Percentiles rank a stretch among this genome's conserved stretches.
Evolutionary conservation across 1,284 basidiomycete species (phyloP).

Genomic region (Boletus albobrunnescens): DNA sequence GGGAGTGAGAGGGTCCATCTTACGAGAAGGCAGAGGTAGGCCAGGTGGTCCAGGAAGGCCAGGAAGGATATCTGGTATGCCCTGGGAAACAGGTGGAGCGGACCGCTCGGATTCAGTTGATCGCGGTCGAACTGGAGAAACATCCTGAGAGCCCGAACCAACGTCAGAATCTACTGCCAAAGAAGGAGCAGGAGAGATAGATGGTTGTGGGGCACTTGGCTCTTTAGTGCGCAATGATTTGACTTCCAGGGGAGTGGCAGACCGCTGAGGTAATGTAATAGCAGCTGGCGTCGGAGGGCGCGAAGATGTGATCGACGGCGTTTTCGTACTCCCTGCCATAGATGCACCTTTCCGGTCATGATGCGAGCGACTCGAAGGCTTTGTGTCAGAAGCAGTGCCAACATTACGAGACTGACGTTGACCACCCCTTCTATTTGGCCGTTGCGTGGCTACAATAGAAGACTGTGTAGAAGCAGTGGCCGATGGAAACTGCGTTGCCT

Average conservation of each 20-base stretch:
- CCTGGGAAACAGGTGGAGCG: constrained; percentile 43
- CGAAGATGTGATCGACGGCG: constrained; percentile 53
- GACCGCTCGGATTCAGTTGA: constrained; percentile 43
- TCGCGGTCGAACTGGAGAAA: constrained; percentile 43
- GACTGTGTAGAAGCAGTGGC: constrained; percentile 19
- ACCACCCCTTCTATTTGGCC: constrained; percentile 41
- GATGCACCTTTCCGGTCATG: constrained; percentile 39
- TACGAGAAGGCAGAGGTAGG: constrained; percentile 51
- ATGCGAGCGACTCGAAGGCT: constrained; percentile 32
- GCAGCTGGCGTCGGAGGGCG: constrained; percentile 58
- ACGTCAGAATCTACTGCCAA: constrained; percentile 39
- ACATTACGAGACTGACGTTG: constrained; percentile 40
- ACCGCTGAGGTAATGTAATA: constrained; percentile 38
- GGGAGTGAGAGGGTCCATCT: constrained; percentile 49
- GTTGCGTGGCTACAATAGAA: constrained; percentile 28
- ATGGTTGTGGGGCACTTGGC: constrained; percentile 34
- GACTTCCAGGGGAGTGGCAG: constrained; percentile 44
- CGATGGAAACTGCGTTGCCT: constrained; percentile 35
- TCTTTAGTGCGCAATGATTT: constrained; percentile 44
- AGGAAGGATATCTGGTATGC: constrained; percentile 46
- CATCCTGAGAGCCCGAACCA: constrained; percentile 38
- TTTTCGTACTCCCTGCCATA: constrained; percentile 35
- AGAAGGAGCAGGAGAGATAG: constrained; percentile 50
- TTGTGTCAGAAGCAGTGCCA: constrained; percentile 35
- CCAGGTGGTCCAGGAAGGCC: constrained; percentile 68